These are phyloP conservation scores for Carex scoparia DNA, from an alignment of 176 grass and related monocot genomes.

Conservation along the genomic window DNA sequence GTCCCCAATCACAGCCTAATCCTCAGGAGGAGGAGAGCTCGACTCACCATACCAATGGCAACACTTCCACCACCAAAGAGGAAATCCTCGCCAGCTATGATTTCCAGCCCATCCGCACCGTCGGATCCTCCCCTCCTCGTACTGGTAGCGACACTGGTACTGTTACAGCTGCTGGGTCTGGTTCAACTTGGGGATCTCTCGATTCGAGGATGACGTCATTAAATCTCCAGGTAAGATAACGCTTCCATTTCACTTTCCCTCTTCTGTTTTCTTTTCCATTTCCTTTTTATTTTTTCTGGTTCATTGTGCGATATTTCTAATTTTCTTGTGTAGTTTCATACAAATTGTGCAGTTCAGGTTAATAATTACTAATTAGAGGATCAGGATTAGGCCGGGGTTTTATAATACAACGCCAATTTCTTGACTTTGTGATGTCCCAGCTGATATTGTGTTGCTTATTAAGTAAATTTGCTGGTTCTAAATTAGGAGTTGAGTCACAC, in stretches of 20 bases:
- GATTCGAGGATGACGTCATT: conserved; percentile 21
- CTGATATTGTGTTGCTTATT: background rate
- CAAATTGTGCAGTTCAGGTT: background rate
- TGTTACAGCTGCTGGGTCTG: background rate
- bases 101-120: conserved; percentile 23
- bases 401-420: background rate
- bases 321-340: background rate
- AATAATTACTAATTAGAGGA: background rate
- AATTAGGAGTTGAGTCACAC: background rate
- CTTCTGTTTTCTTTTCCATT: background rate
- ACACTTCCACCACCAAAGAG: background rate
- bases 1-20: background rate
- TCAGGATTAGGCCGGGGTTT: background rate
- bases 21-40: conserved; percentile 7
- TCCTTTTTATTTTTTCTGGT: background rate
- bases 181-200: conserved; percentile 22
- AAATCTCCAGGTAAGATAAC: conserved; percentile 1
- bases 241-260: background rate
- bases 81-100: conserved; percentile 19
- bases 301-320: background rate
- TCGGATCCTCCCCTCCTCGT: conserved; percentile 6
- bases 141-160: background rate
- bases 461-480: background rate
- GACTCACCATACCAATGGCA: background rate
- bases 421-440: background rate